Conservation (phyloP, 306 rosid genomes). For the Lablab purpureus region DNA sequence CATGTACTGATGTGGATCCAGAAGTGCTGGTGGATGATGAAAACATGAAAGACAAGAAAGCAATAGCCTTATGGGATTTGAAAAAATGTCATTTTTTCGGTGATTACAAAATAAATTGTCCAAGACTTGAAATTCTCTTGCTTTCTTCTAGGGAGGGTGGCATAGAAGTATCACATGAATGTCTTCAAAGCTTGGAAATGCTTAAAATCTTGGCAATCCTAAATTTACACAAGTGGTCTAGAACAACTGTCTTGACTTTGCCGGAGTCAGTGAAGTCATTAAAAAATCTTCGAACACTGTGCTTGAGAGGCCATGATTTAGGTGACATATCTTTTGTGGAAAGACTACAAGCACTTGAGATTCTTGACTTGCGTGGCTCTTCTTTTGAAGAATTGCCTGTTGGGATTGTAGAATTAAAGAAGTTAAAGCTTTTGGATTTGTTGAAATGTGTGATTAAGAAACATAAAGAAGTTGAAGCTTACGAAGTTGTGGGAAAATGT, state of each 20-base stretch:
- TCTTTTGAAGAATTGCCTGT: constrained; percentile 25
- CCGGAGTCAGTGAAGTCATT: constrained; percentile 25
- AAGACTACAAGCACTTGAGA: constrained; percentile 32
- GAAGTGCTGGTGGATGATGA: not conserved
- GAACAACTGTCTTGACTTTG: no score
- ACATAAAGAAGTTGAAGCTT: not conserved
- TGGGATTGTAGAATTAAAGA: not conserved
- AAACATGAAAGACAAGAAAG: not conserved
- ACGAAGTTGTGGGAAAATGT: constrained; percentile 23
- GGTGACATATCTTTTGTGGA: constrained; percentile 21
- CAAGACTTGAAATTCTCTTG: constrained; percentile 19
- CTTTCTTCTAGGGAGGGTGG: not conserved
- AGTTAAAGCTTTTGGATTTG: constrained; percentile 17
- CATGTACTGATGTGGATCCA: not conserved
- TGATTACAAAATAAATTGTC: not conserved
- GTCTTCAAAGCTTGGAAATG: constrained; percentile 8
- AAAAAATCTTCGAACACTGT: not conserved
- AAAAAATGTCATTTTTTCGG: not conserved
- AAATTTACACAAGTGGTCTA: no score
- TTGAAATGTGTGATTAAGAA: not conserved
- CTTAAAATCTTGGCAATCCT: not conserved
- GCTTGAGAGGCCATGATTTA: not conserved
- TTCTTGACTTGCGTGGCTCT: constrained; percentile 26
- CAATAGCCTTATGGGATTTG: not conserved
- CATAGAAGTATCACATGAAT: not conserved